Evolutionary conservation across 495 filamentous ascomycete species (phyloP).

Genomic region (Penicillium pulvis): DNA sequence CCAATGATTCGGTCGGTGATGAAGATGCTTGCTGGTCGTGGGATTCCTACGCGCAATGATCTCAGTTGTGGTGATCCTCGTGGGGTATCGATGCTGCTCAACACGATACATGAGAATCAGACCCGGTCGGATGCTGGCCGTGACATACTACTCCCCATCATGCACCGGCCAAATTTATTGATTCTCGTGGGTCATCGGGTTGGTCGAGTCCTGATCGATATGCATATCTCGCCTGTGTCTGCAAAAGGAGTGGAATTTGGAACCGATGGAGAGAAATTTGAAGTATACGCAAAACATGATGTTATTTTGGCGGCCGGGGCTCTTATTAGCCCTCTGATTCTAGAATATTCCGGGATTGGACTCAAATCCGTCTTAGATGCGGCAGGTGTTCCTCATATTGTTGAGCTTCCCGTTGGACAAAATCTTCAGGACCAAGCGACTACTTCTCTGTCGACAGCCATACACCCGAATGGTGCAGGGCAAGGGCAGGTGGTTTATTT

Average conservation of each 20-base stretch:
- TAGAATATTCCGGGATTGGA: slow-evolving; percentile 7
- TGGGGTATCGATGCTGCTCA: slow-evolving; percentile 1
- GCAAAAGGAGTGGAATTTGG: slow-evolving; percentile 7
- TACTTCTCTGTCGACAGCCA: background rate
- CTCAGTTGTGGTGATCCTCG: slow-evolving; percentile 3
- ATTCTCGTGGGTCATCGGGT: slow-evolving; percentile 6
- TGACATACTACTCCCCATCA: slow-evolving; percentile 2
- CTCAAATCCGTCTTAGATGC: slow-evolving; percentile 1
- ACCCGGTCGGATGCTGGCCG: slow-evolving; percentile 3
- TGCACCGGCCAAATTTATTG: background rate
- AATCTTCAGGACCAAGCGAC: slow-evolving; percentile 7
- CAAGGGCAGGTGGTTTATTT: slow-evolving; percentile 5
- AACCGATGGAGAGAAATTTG: background rate
- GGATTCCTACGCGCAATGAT: background rate
- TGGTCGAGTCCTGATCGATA: slow-evolving; percentile 1
- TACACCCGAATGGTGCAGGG: background rate
- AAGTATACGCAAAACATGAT: background rate
- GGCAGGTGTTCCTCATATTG: background rate
- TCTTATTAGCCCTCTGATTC: background rate
- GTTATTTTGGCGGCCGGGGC: background rate
- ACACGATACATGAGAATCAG: slow-evolving; percentile 1
- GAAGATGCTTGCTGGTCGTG: background rate
- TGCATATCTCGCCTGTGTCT: background rate
- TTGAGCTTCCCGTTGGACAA: slow-evolving; percentile 6
- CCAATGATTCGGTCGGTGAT: slow-evolving; percentile 8